These are phyloP conservation scores for Saussurea involucrata DNA, from an alignment of 129 eudicot genomes.

Conservation along the genomic window DNA sequence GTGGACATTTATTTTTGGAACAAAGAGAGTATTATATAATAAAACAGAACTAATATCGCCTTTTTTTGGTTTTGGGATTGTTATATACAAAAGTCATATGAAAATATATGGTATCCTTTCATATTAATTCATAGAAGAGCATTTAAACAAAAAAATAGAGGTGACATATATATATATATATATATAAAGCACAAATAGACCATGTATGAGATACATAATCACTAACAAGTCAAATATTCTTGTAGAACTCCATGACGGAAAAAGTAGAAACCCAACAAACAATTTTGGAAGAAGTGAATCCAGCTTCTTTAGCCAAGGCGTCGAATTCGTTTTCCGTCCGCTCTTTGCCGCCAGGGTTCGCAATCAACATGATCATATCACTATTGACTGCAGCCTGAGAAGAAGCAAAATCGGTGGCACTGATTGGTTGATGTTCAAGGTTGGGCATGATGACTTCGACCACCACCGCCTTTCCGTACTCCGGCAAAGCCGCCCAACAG, in stretches of 20 bases:
- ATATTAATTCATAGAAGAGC: too few species aligned
- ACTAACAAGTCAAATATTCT: not conserved
- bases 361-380: conserved; percentile 35
- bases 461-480: conserved; percentile 35
- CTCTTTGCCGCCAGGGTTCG: conserved; percentile 40
- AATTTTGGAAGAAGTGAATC: conserved; percentile 19
- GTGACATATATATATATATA: not conserved
- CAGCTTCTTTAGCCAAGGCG: conserved; percentile 30
- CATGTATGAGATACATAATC: not conserved
- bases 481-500: conserved; percentile 32
- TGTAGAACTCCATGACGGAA: conserved; percentile 40
- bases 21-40: too few species aligned
- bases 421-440: conserved; percentile 14
- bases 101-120: too few species aligned
- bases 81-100: too few species aligned
- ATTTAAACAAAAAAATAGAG: not conserved
- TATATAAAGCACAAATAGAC: not conserved
- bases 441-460: conserved; percentile 36
- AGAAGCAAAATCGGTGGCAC: not conserved
- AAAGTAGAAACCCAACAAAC: conserved; percentile 15
- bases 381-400: not conserved
- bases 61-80: not conserved
- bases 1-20: too few species aligned
- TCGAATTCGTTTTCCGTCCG: conserved; percentile 31
- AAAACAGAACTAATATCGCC: too few species aligned